Evolutionary conservation across 352 stramenopile genomes (phyloP), one percentile per base, ranked within the genome.

Genomic region (Phytophthora boehmeriae): DNA sequence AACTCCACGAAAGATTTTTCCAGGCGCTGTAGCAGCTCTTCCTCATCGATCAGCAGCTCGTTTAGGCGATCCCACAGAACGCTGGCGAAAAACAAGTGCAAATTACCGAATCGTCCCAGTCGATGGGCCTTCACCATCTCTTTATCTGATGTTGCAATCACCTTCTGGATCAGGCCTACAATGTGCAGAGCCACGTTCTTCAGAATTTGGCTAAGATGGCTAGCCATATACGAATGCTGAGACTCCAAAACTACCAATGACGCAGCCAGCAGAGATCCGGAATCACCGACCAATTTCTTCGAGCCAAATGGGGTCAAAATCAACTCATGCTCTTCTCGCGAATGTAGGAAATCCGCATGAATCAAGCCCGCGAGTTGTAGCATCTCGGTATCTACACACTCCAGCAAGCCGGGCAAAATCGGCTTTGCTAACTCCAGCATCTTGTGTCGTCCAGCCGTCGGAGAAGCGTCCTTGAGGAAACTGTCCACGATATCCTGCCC

Each of bases 161-260:
- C 61, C 48, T 54, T 63, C 34, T 63, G 54, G 19, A 70, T 32
- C 5, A 74, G 60, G n/a, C 19, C 27, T 10, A 66, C 53, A 11
- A 74, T 28, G 17, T 58, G 59, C 17, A 74, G 51, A 42, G 66
- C 60, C 11, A 71, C 46, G 45, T 74, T 71, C 34, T 74, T 74
- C 32, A 70, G 23, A 22, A 74, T 74, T 23, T 56, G 49, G 20
- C n/a, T 47, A 30, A 73, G 54, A 35, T 73, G 43, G 16, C 38
- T 38, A 8, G 30, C 10, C 19, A 70, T 52, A 41, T 73, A 73
- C 1, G 36, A 35, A 17, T 41, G 23, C 41, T 62, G 39, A 8
- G 65, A 63, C 13, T 65, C 46, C 2, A 73, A 34, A 10, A 73
- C 20, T 22, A 73, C 32, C 49, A 69, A 54, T 14, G 65, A 69